Conservation (phyloP, 1,139 yeast species). For the Pichia sp. region DNA sequence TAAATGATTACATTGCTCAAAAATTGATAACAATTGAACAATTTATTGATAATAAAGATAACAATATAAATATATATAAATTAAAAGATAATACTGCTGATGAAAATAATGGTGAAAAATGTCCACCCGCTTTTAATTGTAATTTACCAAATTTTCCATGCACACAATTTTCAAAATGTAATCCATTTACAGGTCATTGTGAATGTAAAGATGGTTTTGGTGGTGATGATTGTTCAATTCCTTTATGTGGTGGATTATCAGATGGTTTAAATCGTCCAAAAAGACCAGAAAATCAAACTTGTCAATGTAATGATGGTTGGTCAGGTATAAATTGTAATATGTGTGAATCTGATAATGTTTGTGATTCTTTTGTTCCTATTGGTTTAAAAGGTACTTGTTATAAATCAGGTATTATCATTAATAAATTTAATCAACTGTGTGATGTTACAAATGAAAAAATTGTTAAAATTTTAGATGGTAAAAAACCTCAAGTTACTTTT, state of each 20-base stretch:
- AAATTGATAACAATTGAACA: background rate
- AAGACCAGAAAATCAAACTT: slow-evolving; percentile 44
- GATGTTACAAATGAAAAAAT: slow-evolving; percentile 89
- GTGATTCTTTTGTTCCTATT: slow-evolving; percentile 85
- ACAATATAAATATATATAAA: no score
- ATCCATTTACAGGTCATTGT: slow-evolving; percentile 83
- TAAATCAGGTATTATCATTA: slow-evolving; percentile 77
- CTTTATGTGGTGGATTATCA: slow-evolving; percentile 78
- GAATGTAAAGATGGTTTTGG: slow-evolving; percentile 92
- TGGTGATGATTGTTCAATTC: slow-evolving; percentile 84
- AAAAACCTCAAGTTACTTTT: slow-evolving; percentile 87
- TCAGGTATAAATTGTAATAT: slow-evolving; percentile 87
- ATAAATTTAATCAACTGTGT: slow-evolving; percentile 83
- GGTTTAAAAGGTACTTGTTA: slow-evolving; percentile 87
- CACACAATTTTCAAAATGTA: slow-evolving; percentile 82
- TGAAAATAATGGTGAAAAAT: slow-evolving; percentile 37
- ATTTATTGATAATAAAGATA: background rate
- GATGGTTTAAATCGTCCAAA: slow-evolving; percentile 66
- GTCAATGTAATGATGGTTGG: slow-evolving; percentile 86
- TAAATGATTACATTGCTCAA: background rate
- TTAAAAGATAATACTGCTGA: no score
- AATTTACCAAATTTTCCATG: slow-evolving; percentile 87
- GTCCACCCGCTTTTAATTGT: slow-evolving; percentile 92
- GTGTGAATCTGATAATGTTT: slow-evolving; percentile 65
- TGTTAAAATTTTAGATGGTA: slow-evolving; percentile 68